phyloP scores from a whole-genome alignment of 768 basidiomycete species.

The Leccinum subgranulosum region DNA sequence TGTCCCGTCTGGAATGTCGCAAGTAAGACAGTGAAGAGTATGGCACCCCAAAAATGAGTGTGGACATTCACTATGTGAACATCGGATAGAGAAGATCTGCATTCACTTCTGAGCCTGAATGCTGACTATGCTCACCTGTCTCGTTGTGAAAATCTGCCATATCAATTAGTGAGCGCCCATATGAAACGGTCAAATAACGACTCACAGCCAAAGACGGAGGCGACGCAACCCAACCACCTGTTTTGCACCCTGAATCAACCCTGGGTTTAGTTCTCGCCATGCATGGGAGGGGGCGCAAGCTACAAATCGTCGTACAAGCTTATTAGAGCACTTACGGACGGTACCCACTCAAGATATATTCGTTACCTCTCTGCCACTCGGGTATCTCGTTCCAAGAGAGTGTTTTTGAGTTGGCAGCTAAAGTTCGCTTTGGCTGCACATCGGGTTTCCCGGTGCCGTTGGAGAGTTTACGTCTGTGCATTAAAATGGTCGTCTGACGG shows the following conservation, averaged over 20 bases:
- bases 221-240: conserved; percentile 58
- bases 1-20: conserved; percentile 50
- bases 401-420: conserved; percentile 20
- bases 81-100: conserved; percentile 8
- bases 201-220: conserved; percentile 68
- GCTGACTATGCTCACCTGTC: conserved; percentile 45
- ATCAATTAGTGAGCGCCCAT: conserved; percentile 15
- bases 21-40: conserved; percentile 57
- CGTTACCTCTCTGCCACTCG: conserved; percentile 72
- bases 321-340: conserved; percentile 46
- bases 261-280: background rate
- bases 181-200: conserved; percentile 15
- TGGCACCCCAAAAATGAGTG: conserved; percentile 70
- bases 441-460: conserved; percentile 8
- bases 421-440: background rate
- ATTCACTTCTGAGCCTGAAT: conserved; percentile 1
- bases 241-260: conserved; percentile 47
- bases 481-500: conserved; percentile 5
- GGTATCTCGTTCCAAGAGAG: conserved; percentile 58
- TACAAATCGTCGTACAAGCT: background rate
- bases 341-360: conserved; percentile 68
- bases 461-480: conserved; percentile 13
- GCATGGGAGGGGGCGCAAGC: conserved; percentile 1
- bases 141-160: conserved; percentile 73
- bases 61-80: conserved; percentile 73